A percentile compares a stretch with the other conserved stretches of the same genome.
Conservation (phyloP, 495 filamentous ascomycete genomes). For the Podospora bellae-mahoneyi region DNA sequence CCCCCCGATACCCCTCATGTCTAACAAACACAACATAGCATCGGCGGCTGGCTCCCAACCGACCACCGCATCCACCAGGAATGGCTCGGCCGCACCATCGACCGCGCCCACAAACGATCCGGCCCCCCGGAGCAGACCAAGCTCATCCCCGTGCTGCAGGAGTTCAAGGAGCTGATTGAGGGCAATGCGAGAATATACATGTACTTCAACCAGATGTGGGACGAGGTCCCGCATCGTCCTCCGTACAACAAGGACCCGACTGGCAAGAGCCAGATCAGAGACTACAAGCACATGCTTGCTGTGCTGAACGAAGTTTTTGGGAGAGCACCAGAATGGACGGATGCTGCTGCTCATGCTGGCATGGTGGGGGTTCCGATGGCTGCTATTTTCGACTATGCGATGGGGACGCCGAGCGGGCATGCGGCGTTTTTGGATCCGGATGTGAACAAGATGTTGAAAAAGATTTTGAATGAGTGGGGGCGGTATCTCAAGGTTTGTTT, state of each 20-base stretch:
- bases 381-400: slow-evolving; percentile 69
- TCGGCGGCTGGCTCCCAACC: slow-evolving; percentile 51
- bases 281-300: slow-evolving; percentile 62
- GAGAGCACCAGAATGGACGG: slow-evolving; percentile 59
- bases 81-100: slow-evolving; percentile 47
- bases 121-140: slow-evolving; percentile 28
- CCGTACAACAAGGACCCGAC: slow-evolving; percentile 61
- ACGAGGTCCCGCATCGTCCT: slow-evolving; percentile 57
- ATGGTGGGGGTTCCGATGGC: slow-evolving; percentile 67
- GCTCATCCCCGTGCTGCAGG: slow-evolving; percentile 45
- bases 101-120: slow-evolving; percentile 42
- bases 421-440: slow-evolving; percentile 63
- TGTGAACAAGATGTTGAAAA: slow-evolving; percentile 66
- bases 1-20: background rate
- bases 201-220: slow-evolving; percentile 61
- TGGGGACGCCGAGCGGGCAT: slow-evolving; percentile 65
- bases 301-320: slow-evolving; percentile 63
- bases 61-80: slow-evolving; percentile 50
- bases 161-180: slow-evolving; percentile 51
- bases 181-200: slow-evolving; percentile 46
- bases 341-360: slow-evolving; percentile 49
- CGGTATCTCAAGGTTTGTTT: slow-evolving; percentile 48
- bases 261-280: slow-evolving; percentile 56
- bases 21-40: slow-evolving; percentile 26
- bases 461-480: slow-evolving; percentile 66